Base-by-base conservation (phyloP, 495 filamentous ascomycete genomes). In the Annulohypoxylon stygium region DNA sequence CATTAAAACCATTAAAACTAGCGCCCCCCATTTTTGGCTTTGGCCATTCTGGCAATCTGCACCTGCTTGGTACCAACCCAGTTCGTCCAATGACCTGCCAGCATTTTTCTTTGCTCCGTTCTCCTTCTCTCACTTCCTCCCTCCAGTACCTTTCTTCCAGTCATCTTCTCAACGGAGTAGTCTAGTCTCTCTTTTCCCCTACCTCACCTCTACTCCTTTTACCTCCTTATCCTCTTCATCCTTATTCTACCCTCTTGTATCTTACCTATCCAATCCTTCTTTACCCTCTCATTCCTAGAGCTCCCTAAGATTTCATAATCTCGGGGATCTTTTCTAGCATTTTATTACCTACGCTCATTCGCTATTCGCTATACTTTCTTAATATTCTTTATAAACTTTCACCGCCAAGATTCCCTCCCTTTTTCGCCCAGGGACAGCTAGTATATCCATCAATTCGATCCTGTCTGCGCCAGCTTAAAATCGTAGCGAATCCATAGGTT, bases 351-450 rank as follows among this genome's bases (percentile, higher is more conserved):
- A 77, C 74, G 67, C 76, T 78, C 76, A 73, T 78, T 78, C 73
- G 58, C 70, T 77, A 73, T 78, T 78, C 73, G 58, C 70, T 77
- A 76, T 82, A 76, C 68, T 80, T 74, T 80, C 73, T 75, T 78
- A 77, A 77, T 79, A 73, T 73, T 73, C 69, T 74, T 75, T 75
- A 74, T 78, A 77, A 62, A 65, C 39, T 69, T 66, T 50, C 55
- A 39, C 9, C 59, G 72, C 72, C 67, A 74, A 74, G 72, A 64
- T 64, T 59, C 11, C 14, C 58, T 70, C 62, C 41, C 62, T 67
- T 47, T 48, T 60, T 51, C 37, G 57, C 62, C 26, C n/a, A 43
- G 37, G 62, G 72, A 67, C 66, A 70, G 58, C 43, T 54, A 58
- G 6, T 25, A 57, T 26, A 36, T 39, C 34, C 51, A 30, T 51